Evolutionary conservation across 371 early-diverging fungal genomes (phyloP), one percentile per base, ranked within the genome.

Genomic region (Mortierella sp.): DNA sequence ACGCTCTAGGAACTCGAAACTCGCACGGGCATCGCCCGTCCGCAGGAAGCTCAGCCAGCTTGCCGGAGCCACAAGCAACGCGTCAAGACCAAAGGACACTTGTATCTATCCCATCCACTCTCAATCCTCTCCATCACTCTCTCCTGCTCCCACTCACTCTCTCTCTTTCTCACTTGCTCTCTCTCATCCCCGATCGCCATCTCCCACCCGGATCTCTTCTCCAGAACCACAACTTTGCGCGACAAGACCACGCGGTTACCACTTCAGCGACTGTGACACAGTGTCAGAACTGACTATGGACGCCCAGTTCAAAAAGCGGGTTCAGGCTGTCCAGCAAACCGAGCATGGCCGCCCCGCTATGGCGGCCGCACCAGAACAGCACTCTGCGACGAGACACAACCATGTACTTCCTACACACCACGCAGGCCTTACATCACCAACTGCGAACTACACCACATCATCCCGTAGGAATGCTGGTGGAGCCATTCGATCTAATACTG

Each of bases 271-370:
- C 34, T 10, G 34, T 34, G 34, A 34, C 34, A 34, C 4, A 34
- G 34, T 7, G 34, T 34, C 34, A 34, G 10, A 34, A 10, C 7
- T 13, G 14, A 14, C 21, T 34, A 68, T 68, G 68, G 62, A 68
- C 25, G 29, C 55, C 4, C 60, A 54, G 41, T 63, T 71, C 41
- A 63, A 59, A 50, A 60, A 56, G 48, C 56, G 64, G 31, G 57
- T 64, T 43, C 51, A 63, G 39, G 65, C 65, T 7, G 34, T 39
- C 9, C 64, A 64, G 40, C 64, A 61, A 60, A 21, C 50, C 44
- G 50, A 49, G 16, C 13, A n/a, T 37, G 37, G 34, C 13, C 47
- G n/a, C 31, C 39, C 53, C 40, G 39, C 58, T 28, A 41, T 54
- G 19, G 46, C 56, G 50, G 57, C 43, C 22, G 28, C 47, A 24